Percentiles rank a stretch among this genome's conserved stretches.
These are phyloP conservation scores for Aureobasidium melanogenum DNA, from an alignment of 2,329 filamentous ascomycete genomes.

Conservation along the genomic window DNA sequence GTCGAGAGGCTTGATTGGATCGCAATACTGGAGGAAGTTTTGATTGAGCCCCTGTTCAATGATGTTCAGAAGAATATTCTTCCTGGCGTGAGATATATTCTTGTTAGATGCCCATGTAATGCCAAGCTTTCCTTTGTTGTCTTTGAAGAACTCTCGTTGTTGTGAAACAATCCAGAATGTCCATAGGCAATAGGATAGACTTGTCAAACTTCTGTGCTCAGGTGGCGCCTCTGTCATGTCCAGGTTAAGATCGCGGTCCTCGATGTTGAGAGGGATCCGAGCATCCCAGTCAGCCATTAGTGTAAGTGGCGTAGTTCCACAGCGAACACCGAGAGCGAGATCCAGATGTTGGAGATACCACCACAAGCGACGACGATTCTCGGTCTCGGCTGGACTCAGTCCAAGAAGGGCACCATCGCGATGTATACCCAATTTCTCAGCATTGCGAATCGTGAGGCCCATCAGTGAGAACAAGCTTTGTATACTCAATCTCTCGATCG, in stretches of 20 bases:
- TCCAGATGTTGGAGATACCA: slow-evolving; percentile 26
- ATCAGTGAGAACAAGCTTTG: slow-evolving; percentile 34
- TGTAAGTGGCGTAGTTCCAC: slow-evolving; percentile 11
- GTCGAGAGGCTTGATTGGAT: slow-evolving; percentile 12
- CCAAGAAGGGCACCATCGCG: slow-evolving; percentile 46
- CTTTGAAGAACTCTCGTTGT: background rate
- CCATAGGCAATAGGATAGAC: slow-evolving; percentile 11
- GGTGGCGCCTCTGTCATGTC: slow-evolving; percentile 2
- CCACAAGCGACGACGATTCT: slow-evolving; percentile 54
- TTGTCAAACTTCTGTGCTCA: slow-evolving; percentile 8
- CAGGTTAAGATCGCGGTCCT: slow-evolving; percentile 1
- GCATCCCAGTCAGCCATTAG: slow-evolving; percentile 11
- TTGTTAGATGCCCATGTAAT: slow-evolving; percentile 5
- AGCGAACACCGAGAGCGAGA: slow-evolving; percentile 1
- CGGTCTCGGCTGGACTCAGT: slow-evolving; percentile 45
- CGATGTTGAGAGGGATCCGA: slow-evolving; percentile 6
- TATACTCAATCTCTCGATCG: background rate
- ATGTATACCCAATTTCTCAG: slow-evolving; percentile 53
- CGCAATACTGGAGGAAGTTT: slow-evolving; percentile 13
- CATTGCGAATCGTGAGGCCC: slow-evolving; percentile 52
- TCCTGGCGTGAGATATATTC: background rate
- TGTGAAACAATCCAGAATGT: slow-evolving; percentile 4
- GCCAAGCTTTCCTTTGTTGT: background rate
- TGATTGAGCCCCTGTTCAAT: slow-evolving; percentile 8
- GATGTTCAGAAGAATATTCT: background rate